phyloP scores from a whole-genome alignment of 2,329 filamentous ascomycete genomes.

The Grosmannia serpens region DNA sequence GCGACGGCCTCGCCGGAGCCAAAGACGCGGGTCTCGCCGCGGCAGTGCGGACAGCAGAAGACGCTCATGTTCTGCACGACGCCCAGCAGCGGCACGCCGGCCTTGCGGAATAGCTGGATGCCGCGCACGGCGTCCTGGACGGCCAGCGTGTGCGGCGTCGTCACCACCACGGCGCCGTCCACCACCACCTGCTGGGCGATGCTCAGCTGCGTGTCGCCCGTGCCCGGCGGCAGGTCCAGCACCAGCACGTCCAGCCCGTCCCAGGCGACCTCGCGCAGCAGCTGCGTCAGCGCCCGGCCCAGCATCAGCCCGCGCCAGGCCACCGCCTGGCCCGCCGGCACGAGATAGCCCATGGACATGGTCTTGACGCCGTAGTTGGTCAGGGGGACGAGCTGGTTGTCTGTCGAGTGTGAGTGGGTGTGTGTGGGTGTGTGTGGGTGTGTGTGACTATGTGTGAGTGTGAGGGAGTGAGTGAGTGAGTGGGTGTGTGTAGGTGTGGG shows the following conservation, averaged over 20 bases:
- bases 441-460: too few species aligned
- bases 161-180: conserved; percentile 78
- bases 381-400: conserved; percentile 73
- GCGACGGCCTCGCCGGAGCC: conserved; percentile 54
- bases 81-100: conserved; percentile 69
- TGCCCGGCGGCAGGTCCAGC: conserved; percentile 85
- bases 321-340: conserved; percentile 68
- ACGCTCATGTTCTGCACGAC: conserved; percentile 89
- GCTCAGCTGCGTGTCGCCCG: conserved; percentile 91
- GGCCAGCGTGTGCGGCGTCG: conserved; percentile 86
- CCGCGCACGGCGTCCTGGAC: conserved; percentile 87
- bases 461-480: too few species aligned
- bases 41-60: conserved; percentile 70
- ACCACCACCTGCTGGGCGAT: conserved; percentile 90
- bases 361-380: conserved; percentile 94
- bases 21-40: conserved; percentile 64
- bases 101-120: conserved; percentile 84
- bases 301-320: conserved; percentile 97
- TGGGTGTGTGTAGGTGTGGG: too few species aligned
- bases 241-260: conserved; percentile 78
- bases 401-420: conserved; percentile 14
- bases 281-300: conserved; percentile 90
- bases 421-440: too few species aligned
- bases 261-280: conserved; percentile 94
- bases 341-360: conserved; percentile 97